Percentiles rank a stretch among this genome's conserved stretches.
Evolutionary conservation across 495 filamentous ascomycete species (phyloP).

Genomic region (Thermothielavioides terrestris): DNA sequence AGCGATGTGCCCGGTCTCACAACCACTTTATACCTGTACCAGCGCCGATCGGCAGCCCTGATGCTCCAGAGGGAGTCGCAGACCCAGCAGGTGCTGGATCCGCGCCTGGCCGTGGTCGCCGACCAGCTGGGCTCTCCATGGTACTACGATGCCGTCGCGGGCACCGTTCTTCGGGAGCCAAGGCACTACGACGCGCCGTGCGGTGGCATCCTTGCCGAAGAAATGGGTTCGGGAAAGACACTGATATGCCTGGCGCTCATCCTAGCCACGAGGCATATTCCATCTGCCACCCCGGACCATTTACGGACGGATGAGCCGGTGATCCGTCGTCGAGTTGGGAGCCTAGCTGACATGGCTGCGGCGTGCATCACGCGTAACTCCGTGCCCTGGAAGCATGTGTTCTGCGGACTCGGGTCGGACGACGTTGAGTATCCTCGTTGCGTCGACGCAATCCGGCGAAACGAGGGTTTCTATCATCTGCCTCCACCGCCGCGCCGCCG

Average conservation of each 20-base stretch:
- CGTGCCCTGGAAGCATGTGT: conserved; percentile 58
- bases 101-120: conserved; percentile 50
- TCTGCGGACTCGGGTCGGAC: conserved; percentile 27
- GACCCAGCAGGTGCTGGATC: conserved; percentile 58
- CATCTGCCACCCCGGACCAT: conserved; percentile 51
- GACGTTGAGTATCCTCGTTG: conserved; percentile 42
- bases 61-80: conserved; percentile 80
- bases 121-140: conserved; percentile 56
- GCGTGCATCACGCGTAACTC: conserved; percentile 54
- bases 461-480: conserved; percentile 48
- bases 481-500: conserved; percentile 39
- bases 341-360: conserved; percentile 58
- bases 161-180: conserved; percentile 51
- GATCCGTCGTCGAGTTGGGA: conserved; percentile 17
- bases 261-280: conserved; percentile 65
- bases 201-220: conserved; percentile 70
- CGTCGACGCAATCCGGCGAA: conserved; percentile 45
- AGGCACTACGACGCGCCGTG: conserved; percentile 62
- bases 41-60: conserved; percentile 68
- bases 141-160: conserved; percentile 64
- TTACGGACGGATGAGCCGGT: conserved; percentile 4
- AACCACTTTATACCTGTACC: conserved; percentile 65
- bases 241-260: conserved; percentile 78
- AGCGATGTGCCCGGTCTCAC: conserved; percentile 52
- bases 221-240: conserved; percentile 76